Evolutionary conservation across 2,329 filamentous ascomycete species (phyloP), one percentile per base, ranked within the genome.

Genomic region (Phyllosticta citrichinensis): DNA sequence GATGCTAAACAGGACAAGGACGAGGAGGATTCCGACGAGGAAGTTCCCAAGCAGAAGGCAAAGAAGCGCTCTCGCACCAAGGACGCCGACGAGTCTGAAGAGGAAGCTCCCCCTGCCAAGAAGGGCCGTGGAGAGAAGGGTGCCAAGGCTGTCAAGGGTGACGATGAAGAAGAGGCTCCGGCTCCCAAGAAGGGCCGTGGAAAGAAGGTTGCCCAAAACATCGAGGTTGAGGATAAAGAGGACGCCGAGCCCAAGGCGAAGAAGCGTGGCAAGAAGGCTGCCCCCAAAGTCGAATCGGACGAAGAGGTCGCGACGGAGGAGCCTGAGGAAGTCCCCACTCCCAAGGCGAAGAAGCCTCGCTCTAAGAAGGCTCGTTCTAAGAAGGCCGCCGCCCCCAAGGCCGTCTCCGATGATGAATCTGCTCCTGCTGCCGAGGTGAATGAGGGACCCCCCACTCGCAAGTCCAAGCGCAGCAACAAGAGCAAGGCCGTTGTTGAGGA

Each of bases 11-110:
- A 65, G 22, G 66, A 68, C 6, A 66, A 66, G 19, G 66, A 66
- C 25, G 68, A 68, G 58, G 57, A 55, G 2, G 70, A 71, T 27
- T 68, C 68, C 8, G 73, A 75, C 6, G 71, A 74, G 55, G 65
- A 57, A 25, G 52, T 47, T 50, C 72, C 74, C 65, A 51, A 61
- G 1, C 55, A 57, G 50, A 65, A 65, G 47, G 33, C 62, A 35
- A 69, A 70, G 55, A 77, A 77, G 68, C 73, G 74, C 27, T 67
- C 71, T 52, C 71, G 70, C 64, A 73, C 73, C 68, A 58, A 68
- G 65, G 64, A 66, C 3, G 66, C 64, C 8, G 57, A 66, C 24
- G 67, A 72, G 24, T 68, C 62, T 27, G 67, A 72, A 30, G 69
- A 64, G 47, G 66, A 69, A 17, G 65, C 58, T 17, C 67, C 66